phyloP scores from a whole-genome alignment of 2,329 filamentous ascomycete genomes.

The Hyphodiscus sp. region DNA sequence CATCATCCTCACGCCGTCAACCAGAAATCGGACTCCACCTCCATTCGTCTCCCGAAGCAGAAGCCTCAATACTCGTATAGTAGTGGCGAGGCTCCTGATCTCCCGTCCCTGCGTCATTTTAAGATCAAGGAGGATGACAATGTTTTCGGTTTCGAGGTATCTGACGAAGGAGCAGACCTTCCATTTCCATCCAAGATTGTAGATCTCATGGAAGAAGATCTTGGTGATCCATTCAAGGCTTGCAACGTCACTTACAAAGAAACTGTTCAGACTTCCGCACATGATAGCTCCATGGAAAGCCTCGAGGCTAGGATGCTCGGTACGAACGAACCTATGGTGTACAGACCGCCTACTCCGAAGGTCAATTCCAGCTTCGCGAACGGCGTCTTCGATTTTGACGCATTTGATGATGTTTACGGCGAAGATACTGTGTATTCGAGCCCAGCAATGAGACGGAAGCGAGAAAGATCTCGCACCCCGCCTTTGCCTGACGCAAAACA shows the following conservation, averaged over 20 bases:
- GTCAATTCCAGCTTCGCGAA: conserved; percentile 20
- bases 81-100: conserved; percentile 16
- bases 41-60: conserved; percentile 21
- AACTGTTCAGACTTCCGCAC: conserved; percentile 1
- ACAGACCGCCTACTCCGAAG: conserved; percentile 8
- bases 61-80: conserved; percentile 24
- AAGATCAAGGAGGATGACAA: conserved; percentile 1
- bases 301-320: conserved; percentile 25
- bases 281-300: conserved; percentile 11
- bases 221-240: conserved; percentile 2
- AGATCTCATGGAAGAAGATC: conserved; percentile 8
- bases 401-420: conserved; percentile 11
- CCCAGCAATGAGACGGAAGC: conserved; percentile 8
- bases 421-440: conserved; percentile 3
- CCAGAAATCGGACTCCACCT: conserved; percentile 5
- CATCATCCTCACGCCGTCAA: conserved; percentile 27
- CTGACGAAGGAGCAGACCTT: conserved; percentile 33
- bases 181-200: conserved; percentile 31
- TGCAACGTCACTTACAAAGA: not conserved
- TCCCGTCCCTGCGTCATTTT: conserved; percentile 16
- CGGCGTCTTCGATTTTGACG: conserved; percentile 22
- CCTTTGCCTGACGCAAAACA: conserved; percentile 14
- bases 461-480: conserved; percentile 7
- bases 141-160: conserved; percentile 8
- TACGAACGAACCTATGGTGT: conserved; percentile 16